These are phyloP conservation scores for Skeletonema menzelii DNA, from an alignment of 108 stramenopile genomes.

Conservation along the genomic window DNA sequence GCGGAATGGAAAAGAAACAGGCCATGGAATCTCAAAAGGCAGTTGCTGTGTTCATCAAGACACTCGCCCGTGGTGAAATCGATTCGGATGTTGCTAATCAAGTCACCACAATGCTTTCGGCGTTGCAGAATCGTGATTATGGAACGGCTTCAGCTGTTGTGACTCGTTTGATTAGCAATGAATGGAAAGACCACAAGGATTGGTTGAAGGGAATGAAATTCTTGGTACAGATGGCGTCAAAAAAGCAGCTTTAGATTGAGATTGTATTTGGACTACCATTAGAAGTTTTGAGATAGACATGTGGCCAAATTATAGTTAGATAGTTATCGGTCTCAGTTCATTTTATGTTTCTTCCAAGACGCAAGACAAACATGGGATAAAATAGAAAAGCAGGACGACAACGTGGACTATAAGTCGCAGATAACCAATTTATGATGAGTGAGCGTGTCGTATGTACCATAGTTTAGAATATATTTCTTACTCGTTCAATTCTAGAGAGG, in stretches of 20 bases:
- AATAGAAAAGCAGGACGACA: too few relatives aligned
- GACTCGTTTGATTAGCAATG: conserved; percentile 74
- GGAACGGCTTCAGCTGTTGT: conserved; percentile 63
- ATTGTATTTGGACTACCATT: background rate
- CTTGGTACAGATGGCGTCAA: conserved; percentile 84
- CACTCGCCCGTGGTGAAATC: conserved; percentile 66
- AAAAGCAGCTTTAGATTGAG: conserved; percentile 50
- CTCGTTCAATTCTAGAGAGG: too few relatives aligned
- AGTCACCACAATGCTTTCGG: conserved; percentile 48
- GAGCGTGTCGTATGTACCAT: too few relatives aligned
- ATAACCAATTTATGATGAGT: too few relatives aligned
- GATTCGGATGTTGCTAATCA: conserved; percentile 56
- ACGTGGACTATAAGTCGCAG: too few relatives aligned
- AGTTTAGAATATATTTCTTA: too few relatives aligned
- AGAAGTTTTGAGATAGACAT: background rate
- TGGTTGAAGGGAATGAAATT: conserved; percentile 96
- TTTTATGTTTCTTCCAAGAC: too few relatives aligned
- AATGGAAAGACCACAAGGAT: conserved; percentile 94
- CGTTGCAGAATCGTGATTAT: conserved; percentile 65
- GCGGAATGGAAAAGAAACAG: conserved; percentile 75
- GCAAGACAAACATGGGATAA: too few relatives aligned
- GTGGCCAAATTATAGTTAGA: background rate
- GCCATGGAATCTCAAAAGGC: conserved; percentile 78
- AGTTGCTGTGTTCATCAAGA: conserved; percentile 73
- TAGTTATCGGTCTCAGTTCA: background rate